Conservation (phyloP, 1,284 basidiomycete species). For the Rhodotorula sp. region DNA sequence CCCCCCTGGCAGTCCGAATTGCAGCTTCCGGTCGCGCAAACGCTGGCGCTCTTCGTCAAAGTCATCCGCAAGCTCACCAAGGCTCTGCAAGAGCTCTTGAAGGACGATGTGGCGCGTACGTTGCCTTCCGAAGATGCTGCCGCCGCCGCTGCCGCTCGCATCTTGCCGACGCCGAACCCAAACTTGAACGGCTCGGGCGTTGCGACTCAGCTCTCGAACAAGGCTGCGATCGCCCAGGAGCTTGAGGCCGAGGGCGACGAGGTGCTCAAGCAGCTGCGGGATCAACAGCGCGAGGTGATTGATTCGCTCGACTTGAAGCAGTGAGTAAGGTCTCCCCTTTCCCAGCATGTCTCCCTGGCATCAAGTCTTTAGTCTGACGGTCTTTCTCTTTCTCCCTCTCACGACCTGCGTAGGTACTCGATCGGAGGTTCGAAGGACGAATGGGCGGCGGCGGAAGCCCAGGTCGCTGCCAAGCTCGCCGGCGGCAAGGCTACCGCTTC, state of each 20-base stretch:
- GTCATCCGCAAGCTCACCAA: constrained; percentile 82
- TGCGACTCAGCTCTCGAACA: constrained; percentile 16
- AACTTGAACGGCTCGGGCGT: constrained; percentile 6
- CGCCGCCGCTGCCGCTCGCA: constrained; percentile 5
- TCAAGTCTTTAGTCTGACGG: not conserved
- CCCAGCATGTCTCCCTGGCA: not conserved
- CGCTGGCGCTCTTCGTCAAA: constrained; percentile 88
- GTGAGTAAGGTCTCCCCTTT: constrained; percentile 57
- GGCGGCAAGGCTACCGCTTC: constrained; percentile 55
- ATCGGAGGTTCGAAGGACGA: constrained; percentile 61
- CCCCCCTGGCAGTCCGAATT: constrained; percentile 63
- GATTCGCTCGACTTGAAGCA: constrained; percentile 77
- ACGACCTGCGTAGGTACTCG: constrained; percentile 61
- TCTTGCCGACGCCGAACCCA: constrained; percentile 5
- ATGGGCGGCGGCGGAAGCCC: constrained; percentile 66
- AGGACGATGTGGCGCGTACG: constrained; percentile 61
- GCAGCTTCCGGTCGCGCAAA: constrained; percentile 78
- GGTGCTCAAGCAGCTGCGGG: constrained; percentile 49
- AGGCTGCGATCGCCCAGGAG: constrained; percentile 55
- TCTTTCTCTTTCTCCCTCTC: too few relatives aligned
- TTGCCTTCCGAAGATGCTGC: constrained; percentile 39
- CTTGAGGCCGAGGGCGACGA: constrained; percentile 68
- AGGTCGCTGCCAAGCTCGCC: constrained; percentile 58
- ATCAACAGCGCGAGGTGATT: constrained; percentile 73
- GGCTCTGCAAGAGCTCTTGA: constrained; percentile 75